These are phyloP conservation scores for Aurantiochytrium sp. DNA, from an alignment of 108 stramenopile species.

Conservation along the genomic window DNA sequence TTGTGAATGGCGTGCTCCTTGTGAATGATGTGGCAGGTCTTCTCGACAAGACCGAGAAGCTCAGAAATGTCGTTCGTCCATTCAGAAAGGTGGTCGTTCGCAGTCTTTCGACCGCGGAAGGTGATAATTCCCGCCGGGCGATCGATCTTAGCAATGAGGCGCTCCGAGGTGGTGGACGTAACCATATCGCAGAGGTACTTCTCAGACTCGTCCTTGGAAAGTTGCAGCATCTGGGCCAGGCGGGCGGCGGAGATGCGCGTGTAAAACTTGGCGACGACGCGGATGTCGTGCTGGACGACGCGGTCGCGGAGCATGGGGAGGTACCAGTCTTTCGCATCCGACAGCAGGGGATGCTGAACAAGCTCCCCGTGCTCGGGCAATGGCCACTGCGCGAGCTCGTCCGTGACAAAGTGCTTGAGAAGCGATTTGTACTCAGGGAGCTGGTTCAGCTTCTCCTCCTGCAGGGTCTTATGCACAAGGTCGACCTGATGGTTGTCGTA, in stretches of 20 bases:
- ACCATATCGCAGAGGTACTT: slow-evolving; percentile 79
- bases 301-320: slow-evolving; percentile 69
- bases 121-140: slow-evolving; percentile 84
- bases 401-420: not conserved
- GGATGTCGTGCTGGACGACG: slow-evolving; percentile 94
- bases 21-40: slow-evolving; percentile 89
- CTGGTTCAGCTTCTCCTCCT: slow-evolving; percentile 69
- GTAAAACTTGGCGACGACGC: slow-evolving; percentile 78
- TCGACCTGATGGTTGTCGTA: slow-evolving; percentile 79
- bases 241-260: slow-evolving; percentile 75
- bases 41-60: slow-evolving; percentile 83
- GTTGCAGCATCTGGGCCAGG: slow-evolving; percentile 77
- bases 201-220: slow-evolving; percentile 68
- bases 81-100: slow-evolving; percentile 80
- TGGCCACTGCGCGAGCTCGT: slow-evolving; percentile 14
- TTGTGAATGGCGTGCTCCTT: slow-evolving; percentile 73
- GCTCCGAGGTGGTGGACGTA: slow-evolving; percentile 53
- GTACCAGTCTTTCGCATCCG: slow-evolving; percentile 21
- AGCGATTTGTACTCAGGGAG: not conserved
- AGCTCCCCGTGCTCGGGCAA: not conserved
- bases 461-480: slow-evolving; percentile 77
- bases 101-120: slow-evolving; percentile 63
- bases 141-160: slow-evolving; percentile 83
- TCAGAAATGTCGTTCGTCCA: slow-evolving; percentile 87
- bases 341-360: not conserved